Evolutionary conservation across 2,329 filamentous ascomycete species (phyloP).

Genomic region (Penicillium sp.): DNA sequence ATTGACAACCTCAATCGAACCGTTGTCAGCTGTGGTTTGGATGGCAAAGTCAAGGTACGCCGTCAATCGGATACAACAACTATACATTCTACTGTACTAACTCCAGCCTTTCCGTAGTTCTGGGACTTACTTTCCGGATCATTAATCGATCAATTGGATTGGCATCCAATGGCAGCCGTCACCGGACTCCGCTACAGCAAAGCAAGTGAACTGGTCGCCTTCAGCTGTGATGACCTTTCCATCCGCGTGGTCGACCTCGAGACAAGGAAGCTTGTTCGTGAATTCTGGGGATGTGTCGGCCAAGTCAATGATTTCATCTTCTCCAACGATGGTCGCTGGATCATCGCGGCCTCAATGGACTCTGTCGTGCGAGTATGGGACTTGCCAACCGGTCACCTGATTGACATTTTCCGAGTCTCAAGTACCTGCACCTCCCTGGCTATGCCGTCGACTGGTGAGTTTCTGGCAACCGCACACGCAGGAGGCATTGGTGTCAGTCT

Average conservation of each 20-base stretch:
- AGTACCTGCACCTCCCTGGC: slow-evolving; percentile 81
- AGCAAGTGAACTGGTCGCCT: slow-evolving; percentile 80
- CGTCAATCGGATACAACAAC: not conserved
- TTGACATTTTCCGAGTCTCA: slow-evolving; percentile 84
- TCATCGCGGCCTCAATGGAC: slow-evolving; percentile 84
- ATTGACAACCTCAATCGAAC: slow-evolving; percentile 88
- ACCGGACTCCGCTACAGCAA: slow-evolving; percentile 79
- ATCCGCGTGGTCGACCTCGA: slow-evolving; percentile 89
- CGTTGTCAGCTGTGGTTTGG: slow-evolving; percentile 82
- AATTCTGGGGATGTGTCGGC: slow-evolving; percentile 81
- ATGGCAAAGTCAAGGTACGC: slow-evolving; percentile 80
- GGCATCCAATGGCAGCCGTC: slow-evolving; percentile 76
- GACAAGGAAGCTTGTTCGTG: slow-evolving; percentile 87
- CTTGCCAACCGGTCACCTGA: slow-evolving; percentile 89
- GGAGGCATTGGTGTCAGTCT: slow-evolving; percentile 86
- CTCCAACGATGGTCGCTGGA: slow-evolving; percentile 91
- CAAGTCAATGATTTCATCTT: slow-evolving; percentile 83
- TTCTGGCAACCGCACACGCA: slow-evolving; percentile 84
- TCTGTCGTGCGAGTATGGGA: slow-evolving; percentile 88
- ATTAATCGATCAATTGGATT: slow-evolving; percentile 79
- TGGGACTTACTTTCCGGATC: slow-evolving; percentile 92
- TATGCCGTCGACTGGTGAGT: slow-evolving; percentile 90
- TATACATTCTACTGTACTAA: not conserved
- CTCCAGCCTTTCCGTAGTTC: slow-evolving; percentile 57
- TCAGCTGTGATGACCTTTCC: slow-evolving; percentile 86